Base-by-base conservation (phyloP, 75 land plant species). In the Selaginella moellendorffii region DNA sequence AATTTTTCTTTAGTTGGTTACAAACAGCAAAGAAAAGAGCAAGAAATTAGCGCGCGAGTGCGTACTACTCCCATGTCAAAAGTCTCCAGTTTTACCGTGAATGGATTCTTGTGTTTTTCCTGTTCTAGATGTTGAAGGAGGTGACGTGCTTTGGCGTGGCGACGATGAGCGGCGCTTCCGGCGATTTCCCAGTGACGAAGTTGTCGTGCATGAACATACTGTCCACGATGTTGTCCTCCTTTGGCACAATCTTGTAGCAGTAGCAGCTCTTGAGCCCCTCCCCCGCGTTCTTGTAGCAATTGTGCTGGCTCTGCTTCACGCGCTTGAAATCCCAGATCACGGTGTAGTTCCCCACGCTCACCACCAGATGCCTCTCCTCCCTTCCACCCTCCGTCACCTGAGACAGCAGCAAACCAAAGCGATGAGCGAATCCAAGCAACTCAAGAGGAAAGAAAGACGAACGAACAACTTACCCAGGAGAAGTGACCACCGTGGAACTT, bases 141-240 rank as follows among this genome's bases (percentile, higher is more conserved):
- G 85, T 82, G 60, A 90, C 84, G 65, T 95, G 80, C 76, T 74
- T 82, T 8, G 85, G 82, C 10, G 99, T 95, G 5, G 96, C 97
- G 21, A 93, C 96, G 27, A 93, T 88, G 63, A 93, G 65, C 21
- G 98, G 97, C 24, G 97, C 96, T 63, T 90, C 96, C 14, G 91
- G 82, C 2, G 83, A 77, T 59, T 76, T 68, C n/a, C 62, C 74
- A 0, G 63, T 72, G 0, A 81, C 74, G 71, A 74, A 85, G 46
- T 84, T 83, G 29, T 95, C 99, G 56, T 95, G 87, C 99, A 95
- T 95, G 68, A 95, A 95, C 56, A 78, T 83, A 72, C 99, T 95
- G 46, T 89, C 97, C 26, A 95, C 85, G 53, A 95, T 82, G 14
- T 90, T 85, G 28, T 89, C 91, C 46, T 95, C 97, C 58, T 82